Percentiles rank a stretch among this genome's conserved stretches.
phyloP scores from a whole-genome alignment of 2,329 filamentous ascomycete genomes.

The Fusarium dimerum region DNA sequence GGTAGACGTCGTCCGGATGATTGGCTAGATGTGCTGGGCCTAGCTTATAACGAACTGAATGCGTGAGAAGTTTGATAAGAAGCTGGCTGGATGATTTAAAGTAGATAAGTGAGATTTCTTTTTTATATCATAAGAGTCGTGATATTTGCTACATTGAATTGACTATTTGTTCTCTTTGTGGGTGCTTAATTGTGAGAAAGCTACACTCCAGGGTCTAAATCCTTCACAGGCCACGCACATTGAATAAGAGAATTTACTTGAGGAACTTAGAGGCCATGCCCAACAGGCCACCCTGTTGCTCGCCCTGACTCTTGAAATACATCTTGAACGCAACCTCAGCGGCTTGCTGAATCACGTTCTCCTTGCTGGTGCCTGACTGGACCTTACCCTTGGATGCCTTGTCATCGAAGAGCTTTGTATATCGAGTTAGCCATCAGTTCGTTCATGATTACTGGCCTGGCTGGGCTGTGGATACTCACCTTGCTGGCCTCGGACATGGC shows the following conservation, averaged over 20 bases:
- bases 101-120: neutral
- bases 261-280: constrained; percentile 52
- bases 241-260: constrained; percentile 7
- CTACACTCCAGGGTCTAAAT: too few relatives aligned
- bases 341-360: constrained; percentile 75
- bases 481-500: constrained; percentile 88
- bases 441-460: neutral
- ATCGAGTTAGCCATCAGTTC: constrained; percentile 7
- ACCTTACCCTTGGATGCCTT: constrained; percentile 57
- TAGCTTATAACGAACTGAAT: constrained; percentile 24
- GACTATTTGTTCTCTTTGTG: constrained; percentile 1
- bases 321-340: constrained; percentile 88
- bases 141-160: neutral
- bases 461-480: constrained; percentile 41
- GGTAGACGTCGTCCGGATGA: constrained; percentile 52
- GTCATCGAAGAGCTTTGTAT: constrained; percentile 57
- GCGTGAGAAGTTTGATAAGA: neutral
- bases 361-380: constrained; percentile 67
- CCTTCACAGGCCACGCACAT: too few relatives aligned
- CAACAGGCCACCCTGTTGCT: constrained; percentile 44
- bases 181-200: too few relatives aligned
- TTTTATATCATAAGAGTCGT: neutral
- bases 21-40: constrained; percentile 59
- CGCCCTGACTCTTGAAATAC: constrained; percentile 77
- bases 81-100: neutral